phyloP scores from a whole-genome alignment of 2,329 filamentous ascomycete species.

The Colletotrichum higginsianum region DNA sequence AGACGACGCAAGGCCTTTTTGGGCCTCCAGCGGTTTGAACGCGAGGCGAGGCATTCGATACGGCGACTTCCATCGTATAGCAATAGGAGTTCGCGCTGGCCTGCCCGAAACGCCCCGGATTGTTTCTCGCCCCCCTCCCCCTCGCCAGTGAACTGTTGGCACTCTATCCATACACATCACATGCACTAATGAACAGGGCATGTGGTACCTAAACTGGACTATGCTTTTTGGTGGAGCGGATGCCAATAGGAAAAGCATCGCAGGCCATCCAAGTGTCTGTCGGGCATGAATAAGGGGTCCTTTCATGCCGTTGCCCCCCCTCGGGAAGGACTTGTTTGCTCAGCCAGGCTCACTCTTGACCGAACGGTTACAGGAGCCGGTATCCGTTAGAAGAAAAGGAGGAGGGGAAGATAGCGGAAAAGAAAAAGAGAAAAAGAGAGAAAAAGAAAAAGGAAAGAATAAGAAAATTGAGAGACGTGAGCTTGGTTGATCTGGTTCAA shows the following conservation, averaged over 20 bases:
- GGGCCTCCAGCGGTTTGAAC: neutral
- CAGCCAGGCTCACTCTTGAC: too few species aligned
- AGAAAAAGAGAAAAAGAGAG: neutral
- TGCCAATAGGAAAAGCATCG: conserved; percentile 11
- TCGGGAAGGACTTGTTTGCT: neutral
- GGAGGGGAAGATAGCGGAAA: too few species aligned
- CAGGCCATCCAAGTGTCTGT: conserved; percentile 8
- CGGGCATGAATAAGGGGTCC: conserved; percentile 22
- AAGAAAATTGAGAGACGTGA: neutral
- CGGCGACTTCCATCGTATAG: neutral
- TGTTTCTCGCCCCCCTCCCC: conserved; percentile 20
- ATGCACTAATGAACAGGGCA: too few species aligned
- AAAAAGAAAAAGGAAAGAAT: neutral
- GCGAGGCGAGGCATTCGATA: neutral
- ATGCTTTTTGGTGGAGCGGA: conserved; percentile 30
- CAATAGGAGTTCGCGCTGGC: neutral
- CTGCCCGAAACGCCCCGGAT: conserved; percentile 29
- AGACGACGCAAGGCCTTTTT: conserved; percentile 3
- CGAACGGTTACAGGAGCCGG: neutral
- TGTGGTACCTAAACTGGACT: neutral
- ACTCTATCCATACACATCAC: neutral
- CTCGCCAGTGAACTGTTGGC: conserved; percentile 15
- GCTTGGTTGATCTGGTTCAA: neutral
- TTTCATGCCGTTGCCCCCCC: neutral
- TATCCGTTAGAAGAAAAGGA: too few species aligned